Percentiles rank a stretch among this genome's conserved stretches.
Evolutionary conservation across 176 grass and related monocot genomes (phyloP).

Genomic region (Carex cristatella): DNA sequence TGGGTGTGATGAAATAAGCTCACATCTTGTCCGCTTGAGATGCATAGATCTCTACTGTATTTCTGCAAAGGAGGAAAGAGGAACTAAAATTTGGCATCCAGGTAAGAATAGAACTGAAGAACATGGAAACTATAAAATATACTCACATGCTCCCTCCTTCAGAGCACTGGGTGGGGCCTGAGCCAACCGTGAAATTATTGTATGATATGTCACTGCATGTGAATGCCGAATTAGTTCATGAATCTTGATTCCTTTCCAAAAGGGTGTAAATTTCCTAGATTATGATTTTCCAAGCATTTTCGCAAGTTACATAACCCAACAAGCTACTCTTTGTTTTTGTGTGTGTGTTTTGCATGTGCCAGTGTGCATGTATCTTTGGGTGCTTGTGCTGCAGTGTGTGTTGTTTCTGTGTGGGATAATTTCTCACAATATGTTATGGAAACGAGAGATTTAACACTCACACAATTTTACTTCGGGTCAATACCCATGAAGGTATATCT

Average conservation of each 20-base stretch:
- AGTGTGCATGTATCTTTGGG: not conserved
- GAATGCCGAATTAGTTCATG: not conserved
- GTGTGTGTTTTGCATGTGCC: not conserved
- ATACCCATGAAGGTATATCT: conserved; percentile 66
- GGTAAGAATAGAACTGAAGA: conserved; percentile 18
- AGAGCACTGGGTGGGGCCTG: conserved; percentile 50
- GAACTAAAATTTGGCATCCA: conserved; percentile 20
- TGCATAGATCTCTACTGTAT: conserved; percentile 78
- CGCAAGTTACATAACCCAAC: not conserved
- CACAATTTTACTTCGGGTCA: conserved; percentile 57
- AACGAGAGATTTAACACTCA: conserved; percentile 36
- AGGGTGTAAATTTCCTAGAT: not conserved
- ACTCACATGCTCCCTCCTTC: conserved; percentile 75
- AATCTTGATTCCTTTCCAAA: not conserved
- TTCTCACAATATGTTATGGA: not conserved
- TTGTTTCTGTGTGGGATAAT: not conserved
- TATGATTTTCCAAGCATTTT: not conserved
- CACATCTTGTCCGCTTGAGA: conserved; percentile 44
- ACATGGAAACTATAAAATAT: conserved; percentile 12
- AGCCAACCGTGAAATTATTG: conserved; percentile 68
- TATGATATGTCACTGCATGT: conserved; percentile 74
- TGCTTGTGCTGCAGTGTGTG: not conserved
- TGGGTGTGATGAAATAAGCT: conserved; percentile 19
- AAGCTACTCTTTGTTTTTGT: not conserved
- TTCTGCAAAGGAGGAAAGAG: conserved; percentile 42